These are phyloP conservation scores for Arthrobotrys pseudoclavata DNA, from an alignment of 2,329 filamentous ascomycete species.

Conservation along the genomic window DNA sequence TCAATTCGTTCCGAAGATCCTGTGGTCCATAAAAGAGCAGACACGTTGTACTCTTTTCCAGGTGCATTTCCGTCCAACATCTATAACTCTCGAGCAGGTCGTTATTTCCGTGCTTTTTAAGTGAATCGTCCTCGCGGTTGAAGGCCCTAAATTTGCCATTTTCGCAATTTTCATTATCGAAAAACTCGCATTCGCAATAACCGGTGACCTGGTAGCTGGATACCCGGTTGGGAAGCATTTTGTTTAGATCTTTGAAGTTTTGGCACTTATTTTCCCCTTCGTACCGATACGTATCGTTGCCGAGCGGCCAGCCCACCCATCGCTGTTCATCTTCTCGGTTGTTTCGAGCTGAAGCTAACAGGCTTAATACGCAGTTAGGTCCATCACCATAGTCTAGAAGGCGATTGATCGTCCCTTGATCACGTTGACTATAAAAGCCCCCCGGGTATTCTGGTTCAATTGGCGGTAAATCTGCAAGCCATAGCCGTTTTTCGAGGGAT, in stretches of 20 bases:
- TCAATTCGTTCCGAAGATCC: background rate
- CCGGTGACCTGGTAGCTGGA: conserved; percentile 23
- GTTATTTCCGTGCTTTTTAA: background rate
- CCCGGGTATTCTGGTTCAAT: background rate
- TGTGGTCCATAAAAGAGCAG: background rate
- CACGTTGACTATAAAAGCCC: background rate
- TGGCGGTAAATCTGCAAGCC: background rate
- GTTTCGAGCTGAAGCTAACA: background rate
- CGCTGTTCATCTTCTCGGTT: background rate
- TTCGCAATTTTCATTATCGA: conserved; percentile 7
- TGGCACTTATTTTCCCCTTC: conserved; percentile 7
- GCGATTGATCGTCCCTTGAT: background rate
- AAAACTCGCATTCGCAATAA: conserved; percentile 33
- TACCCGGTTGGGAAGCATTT: background rate
- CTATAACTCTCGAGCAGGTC: conserved; percentile 7
- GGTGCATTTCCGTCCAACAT: background rate
- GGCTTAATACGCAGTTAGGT: background rate
- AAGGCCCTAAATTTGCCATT: conserved; percentile 4
- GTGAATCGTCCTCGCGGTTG: conserved; percentile 1
- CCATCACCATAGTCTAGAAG: background rate
- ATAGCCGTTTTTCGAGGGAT: background rate
- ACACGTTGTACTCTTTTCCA: background rate
- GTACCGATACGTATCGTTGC: background rate
- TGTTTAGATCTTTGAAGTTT: conserved; percentile 7
- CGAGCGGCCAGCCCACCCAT: conserved; percentile 24